Base-by-base conservation (phyloP, 805 yeast species). In the Pichia manshurica region DNA sequence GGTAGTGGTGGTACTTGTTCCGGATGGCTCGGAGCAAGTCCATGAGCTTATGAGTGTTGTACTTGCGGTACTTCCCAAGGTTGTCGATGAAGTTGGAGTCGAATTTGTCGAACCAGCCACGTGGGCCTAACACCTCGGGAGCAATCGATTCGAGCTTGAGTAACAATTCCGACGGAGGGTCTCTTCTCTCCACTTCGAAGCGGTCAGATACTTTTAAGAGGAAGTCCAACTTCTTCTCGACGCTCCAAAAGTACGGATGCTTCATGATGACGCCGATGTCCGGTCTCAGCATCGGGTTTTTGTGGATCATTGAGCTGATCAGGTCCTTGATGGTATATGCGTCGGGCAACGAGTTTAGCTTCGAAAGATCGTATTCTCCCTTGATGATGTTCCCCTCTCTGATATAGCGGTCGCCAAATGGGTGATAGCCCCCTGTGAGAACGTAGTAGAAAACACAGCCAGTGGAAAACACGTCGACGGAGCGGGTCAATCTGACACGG, bases 361-460 rank as follows among this genome's bases (percentile, higher is more conserved):
- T 63, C 4, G 71, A 68, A 39, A 83, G 64, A 50, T 73, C 70
- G 61, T 70, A 82, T 16, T 75, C 73, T 16, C 84, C 85, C 55
- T 78, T 81, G 50, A 88, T 78, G 16, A 93, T 89, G 59, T 93
- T 90, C 12, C 86, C 93, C 59, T 93, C 98, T 46, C 99, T 74
- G 57, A 83, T 63, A 58, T 87, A 88, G 41, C 87, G 71, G 58
- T 86, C 93, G n/a, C 99, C 99, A 69, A 87, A 93, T 5, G 99
- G 99, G 70, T 93, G 99, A 8, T 65, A 61, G 0, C 99, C 98
- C 15, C 78, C 78, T 0, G 96, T 75, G 33, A 93, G 66, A 35
- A 90, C 84, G 59, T 89, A 93, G 62, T 78, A 91, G 60, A 87
- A 93, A 0, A 93, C 90, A 67, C 99, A 93, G 0, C 99, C 99